Evolutionary conservation across 2,329 filamentous ascomycete genomes (phyloP).

Genomic region (Ceratocystis eucalypticola): DNA sequence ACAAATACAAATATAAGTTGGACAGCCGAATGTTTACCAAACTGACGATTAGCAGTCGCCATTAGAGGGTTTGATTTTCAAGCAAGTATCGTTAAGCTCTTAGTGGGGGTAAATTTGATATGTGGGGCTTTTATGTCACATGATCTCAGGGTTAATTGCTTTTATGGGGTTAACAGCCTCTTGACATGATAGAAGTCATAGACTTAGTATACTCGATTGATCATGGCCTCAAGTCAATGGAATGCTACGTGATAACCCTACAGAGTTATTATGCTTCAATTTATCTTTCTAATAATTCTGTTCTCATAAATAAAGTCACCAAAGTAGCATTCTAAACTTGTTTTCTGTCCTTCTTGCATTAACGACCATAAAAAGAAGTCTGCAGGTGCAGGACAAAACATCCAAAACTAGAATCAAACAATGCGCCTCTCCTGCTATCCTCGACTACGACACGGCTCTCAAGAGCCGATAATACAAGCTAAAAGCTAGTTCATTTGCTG

Average conservation of each 20-base stretch:
- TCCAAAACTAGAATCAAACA: too few relatives aligned
- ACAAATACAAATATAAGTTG: background rate
- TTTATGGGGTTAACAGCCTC: background rate
- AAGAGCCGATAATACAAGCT: background rate
- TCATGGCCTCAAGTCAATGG: too few relatives aligned
- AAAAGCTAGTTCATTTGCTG: background rate
- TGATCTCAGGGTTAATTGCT: background rate
- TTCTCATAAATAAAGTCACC: too few relatives aligned
- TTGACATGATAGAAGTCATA: background rate
- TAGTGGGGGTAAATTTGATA: constrained; percentile 1
- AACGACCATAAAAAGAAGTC: too few relatives aligned
- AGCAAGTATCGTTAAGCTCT: background rate
- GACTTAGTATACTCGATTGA: too few relatives aligned
- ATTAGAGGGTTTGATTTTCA: background rate
- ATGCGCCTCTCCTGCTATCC: too few relatives aligned
- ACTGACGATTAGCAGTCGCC: background rate
- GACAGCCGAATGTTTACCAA: background rate
- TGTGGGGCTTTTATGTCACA: background rate
- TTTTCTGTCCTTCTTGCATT: too few relatives aligned
- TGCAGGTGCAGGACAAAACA: too few relatives aligned
- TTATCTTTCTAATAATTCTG: too few relatives aligned
- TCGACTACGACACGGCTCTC: background rate
- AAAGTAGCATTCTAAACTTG: too few relatives aligned
- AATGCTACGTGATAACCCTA: too few relatives aligned
- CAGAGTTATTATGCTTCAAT: too few relatives aligned